Percentiles rank a stretch among this genome's conserved stretches.
Conservation (phyloP, 345 rosid genomes). For the Eutrema heterophyllum region DNA sequence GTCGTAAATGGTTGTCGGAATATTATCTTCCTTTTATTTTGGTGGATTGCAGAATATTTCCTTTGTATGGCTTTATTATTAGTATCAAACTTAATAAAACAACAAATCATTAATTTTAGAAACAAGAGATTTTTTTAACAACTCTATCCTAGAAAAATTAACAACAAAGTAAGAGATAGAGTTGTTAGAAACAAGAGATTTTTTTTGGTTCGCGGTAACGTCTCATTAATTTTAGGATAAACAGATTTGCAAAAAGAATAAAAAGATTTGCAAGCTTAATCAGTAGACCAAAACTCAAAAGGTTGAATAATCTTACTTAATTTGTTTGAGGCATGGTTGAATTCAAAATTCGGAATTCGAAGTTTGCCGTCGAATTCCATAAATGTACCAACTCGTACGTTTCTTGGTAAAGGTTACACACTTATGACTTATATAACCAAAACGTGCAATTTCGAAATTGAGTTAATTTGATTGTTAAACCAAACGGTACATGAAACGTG, state of each 20-base stretch:
- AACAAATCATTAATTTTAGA: too few relatives aligned
- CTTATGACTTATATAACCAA: not conserved
- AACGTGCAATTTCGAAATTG: slow-evolving; percentile 16
- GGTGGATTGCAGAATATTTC: slow-evolving; percentile 2
- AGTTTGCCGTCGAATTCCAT: not conserved
- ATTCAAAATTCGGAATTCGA: not conserved
- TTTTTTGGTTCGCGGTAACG: not conserved
- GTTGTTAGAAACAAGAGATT: too few relatives aligned
- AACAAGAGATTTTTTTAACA: too few relatives aligned
- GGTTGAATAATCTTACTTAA: not conserved
- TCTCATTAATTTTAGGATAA: not conserved
- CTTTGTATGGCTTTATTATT: not conserved
- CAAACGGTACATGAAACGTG: slow-evolving; percentile 16
- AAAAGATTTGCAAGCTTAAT: not conserved
- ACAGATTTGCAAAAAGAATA: not conserved
- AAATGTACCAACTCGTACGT: not conserved
- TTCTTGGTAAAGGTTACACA: not conserved
- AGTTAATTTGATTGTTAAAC: not conserved
- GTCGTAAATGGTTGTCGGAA: not conserved
- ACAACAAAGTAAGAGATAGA: not conserved
- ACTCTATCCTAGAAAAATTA: too few relatives aligned
- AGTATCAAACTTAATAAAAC: not conserved
- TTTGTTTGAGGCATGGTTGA: not conserved
- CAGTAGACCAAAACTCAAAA: not conserved
- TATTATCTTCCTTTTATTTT: not conserved